These are phyloP conservation scores for Fusarium chaquense DNA, from an alignment of 2,329 filamentous ascomycete species.

Conservation along the genomic window DNA sequence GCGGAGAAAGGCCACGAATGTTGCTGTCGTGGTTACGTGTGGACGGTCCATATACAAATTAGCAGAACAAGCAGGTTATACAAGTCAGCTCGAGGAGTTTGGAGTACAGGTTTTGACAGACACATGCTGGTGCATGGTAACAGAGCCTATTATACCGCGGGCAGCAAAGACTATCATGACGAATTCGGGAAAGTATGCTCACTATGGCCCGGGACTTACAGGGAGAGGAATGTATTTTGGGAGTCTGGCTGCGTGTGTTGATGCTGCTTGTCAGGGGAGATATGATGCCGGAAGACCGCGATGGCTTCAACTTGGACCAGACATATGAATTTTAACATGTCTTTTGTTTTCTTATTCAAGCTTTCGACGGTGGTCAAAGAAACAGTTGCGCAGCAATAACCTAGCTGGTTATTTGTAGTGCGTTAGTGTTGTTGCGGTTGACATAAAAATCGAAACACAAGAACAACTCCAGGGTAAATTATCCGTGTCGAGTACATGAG, in stretches of 20 bases:
- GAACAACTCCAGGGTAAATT: neutral
- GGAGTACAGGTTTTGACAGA: slow-evolving; percentile 30
- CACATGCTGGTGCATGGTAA: slow-evolving; percentile 37
- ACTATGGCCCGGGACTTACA: slow-evolving; percentile 35
- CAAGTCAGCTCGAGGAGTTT: slow-evolving; percentile 14
- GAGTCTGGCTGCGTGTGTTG: slow-evolving; percentile 42
- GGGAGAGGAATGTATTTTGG: slow-evolving; percentile 44
- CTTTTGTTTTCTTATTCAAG: slow-evolving; percentile 1
- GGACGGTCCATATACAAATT: slow-evolving; percentile 26
- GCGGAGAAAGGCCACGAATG: neutral
- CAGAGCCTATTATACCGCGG: slow-evolving; percentile 28
- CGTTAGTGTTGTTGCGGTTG: neutral
- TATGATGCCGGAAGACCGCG: slow-evolving; percentile 9
- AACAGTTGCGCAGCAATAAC: neutral
- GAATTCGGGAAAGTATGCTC: slow-evolving; percentile 39
- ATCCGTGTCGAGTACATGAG: neutral
- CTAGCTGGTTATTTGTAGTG: neutral
- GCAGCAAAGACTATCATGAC: slow-evolving; percentile 25
- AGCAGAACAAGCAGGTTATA: slow-evolving; percentile 31
- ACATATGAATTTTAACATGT: slow-evolving; percentile 16
- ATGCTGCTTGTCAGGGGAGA: slow-evolving; percentile 35
- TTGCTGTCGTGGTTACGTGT: slow-evolving; percentile 10
- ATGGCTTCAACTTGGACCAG: slow-evolving; percentile 1
- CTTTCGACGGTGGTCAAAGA: neutral
- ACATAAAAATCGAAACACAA: neutral